phyloP scores from a whole-genome alignment of 2,329 filamentous ascomycete species.

The Aspergillus sp. region DNA sequence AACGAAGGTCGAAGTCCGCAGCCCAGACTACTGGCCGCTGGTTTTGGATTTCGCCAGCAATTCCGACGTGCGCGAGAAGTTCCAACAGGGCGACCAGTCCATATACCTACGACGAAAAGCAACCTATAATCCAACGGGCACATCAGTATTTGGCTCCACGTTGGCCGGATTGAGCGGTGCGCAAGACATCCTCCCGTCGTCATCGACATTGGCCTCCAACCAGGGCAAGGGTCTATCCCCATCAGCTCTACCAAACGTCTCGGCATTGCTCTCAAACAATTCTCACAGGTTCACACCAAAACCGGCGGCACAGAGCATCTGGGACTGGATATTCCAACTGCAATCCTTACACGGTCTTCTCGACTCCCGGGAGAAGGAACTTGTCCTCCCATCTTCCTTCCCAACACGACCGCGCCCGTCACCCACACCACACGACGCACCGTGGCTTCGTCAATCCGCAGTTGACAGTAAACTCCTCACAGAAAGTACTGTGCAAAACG shows the following conservation, averaged over 20 bases:
- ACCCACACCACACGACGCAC: constrained; percentile 47
- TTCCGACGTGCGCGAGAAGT: constrained; percentile 61
- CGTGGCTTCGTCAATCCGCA: constrained; percentile 57
- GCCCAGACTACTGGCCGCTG: constrained; percentile 75
- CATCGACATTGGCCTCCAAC: constrained; percentile 24
- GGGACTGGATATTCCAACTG: constrained; percentile 74
- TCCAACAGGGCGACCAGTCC: constrained; percentile 65
- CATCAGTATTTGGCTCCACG: constrained; percentile 70
- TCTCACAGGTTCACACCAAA: constrained; percentile 25
- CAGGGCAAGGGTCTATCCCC: constrained; percentile 26
- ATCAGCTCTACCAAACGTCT: constrained; percentile 23
- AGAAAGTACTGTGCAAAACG: constrained; percentile 45
- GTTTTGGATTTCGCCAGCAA: constrained; percentile 70
- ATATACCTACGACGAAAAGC: constrained; percentile 72
- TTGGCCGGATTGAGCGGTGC: constrained; percentile 70
- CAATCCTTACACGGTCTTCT: constrained; percentile 49
- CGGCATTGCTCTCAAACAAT: constrained; percentile 20
- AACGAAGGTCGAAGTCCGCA: constrained; percentile 37
- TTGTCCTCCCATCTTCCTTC: constrained; percentile 55
- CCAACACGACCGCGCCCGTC: constrained; percentile 29
- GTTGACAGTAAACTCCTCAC: constrained; percentile 74
- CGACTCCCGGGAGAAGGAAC: constrained; percentile 66
- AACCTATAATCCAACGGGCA: constrained; percentile 59
- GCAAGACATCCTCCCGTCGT: constrained; percentile 43
- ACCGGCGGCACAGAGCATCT: constrained; percentile 46